Conservation (phyloP, 2,329 filamentous ascomycete genomes). For the Daldinia sp. region DNA sequence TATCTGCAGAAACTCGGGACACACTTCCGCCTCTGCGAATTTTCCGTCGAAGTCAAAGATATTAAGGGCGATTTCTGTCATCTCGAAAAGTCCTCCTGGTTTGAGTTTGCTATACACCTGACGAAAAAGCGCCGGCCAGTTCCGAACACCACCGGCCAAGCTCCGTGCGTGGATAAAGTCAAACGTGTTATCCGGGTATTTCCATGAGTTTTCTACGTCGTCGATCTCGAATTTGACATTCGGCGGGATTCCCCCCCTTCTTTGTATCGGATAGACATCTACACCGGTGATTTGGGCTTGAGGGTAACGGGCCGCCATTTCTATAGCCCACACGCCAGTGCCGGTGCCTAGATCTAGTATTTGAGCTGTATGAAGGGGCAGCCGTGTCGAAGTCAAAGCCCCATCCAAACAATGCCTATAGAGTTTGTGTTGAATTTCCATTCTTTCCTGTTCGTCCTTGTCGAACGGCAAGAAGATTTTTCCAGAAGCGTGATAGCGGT, state of each 20-base stretch:
- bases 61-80: conserved; percentile 52
- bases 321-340: conserved; percentile 54
- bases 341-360: conserved; percentile 56
- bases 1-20: conserved; percentile 48
- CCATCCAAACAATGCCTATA: conserved; percentile 44
- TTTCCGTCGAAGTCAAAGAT: conserved; percentile 52
- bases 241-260: conserved; percentile 58
- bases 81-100: conserved; percentile 56
- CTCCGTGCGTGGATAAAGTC: conserved; percentile 57
- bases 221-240: conserved; percentile 68
- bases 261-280: conserved; percentile 53
- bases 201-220: conserved; percentile 62
- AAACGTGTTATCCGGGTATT: conserved; percentile 40
- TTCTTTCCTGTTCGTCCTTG: conserved; percentile 41
- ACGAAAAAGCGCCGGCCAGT: conserved; percentile 50
- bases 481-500: conserved; percentile 43
- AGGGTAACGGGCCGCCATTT: conserved; percentile 53
- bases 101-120: conserved; percentile 53
- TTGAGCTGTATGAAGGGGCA: conserved; percentile 40
- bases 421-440: conserved; percentile 41
- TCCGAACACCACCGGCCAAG: conserved; percentile 55
- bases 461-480: conserved; percentile 46
- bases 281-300: conserved; percentile 52
- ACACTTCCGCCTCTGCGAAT: conserved; percentile 45
- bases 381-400: conserved; percentile 42